Evolutionary conservation across 345 rosid genomes (phyloP).

Genomic region (Cochlearia excelsa): DNA sequence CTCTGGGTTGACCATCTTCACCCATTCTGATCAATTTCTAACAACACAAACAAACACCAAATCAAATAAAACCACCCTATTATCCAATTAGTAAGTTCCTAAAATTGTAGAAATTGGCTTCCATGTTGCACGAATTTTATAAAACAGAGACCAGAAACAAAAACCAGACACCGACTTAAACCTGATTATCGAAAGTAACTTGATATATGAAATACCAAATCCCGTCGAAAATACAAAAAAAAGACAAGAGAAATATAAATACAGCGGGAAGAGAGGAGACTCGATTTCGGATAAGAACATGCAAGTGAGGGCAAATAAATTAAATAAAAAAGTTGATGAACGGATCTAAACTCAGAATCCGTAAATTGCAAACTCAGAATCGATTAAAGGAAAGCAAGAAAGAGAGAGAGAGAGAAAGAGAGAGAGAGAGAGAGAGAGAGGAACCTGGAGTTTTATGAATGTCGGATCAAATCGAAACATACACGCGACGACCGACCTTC

Average conservation of each 20-base stretch:
- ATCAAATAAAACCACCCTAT: not conserved
- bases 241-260: not conserved
- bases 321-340: slow-evolving; percentile 8
- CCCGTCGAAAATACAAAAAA: not conserved
- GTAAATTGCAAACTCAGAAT: not conserved
- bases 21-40: slow-evolving; percentile 41
- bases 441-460: slow-evolving; percentile 34
- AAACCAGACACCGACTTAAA: not conserved
- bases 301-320: not conserved
- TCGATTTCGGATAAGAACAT: slow-evolving; percentile 7
- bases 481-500: slow-evolving; percentile 16
- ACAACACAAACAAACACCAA: slow-evolving; percentile 17
- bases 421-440: not conserved
- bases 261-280: slow-evolving; percentile 7
- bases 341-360: slow-evolving; percentile 18
- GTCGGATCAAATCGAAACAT: slow-evolving; percentile 39
- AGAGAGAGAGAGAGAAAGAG: not conserved
- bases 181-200: too few relatives aligned
- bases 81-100: too few relatives aligned
- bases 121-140: too few relatives aligned
- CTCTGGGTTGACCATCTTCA: slow-evolving; percentile 41
- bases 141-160: not conserved
- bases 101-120: too few relatives aligned
- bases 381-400: not conserved
- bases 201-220: not conserved